Percentiles rank a stretch among this genome's conserved stretches.
Evolutionary conservation across 2,329 filamentous ascomycete species (phyloP).

Genomic region (Akanthomyces muscarius): DNA sequence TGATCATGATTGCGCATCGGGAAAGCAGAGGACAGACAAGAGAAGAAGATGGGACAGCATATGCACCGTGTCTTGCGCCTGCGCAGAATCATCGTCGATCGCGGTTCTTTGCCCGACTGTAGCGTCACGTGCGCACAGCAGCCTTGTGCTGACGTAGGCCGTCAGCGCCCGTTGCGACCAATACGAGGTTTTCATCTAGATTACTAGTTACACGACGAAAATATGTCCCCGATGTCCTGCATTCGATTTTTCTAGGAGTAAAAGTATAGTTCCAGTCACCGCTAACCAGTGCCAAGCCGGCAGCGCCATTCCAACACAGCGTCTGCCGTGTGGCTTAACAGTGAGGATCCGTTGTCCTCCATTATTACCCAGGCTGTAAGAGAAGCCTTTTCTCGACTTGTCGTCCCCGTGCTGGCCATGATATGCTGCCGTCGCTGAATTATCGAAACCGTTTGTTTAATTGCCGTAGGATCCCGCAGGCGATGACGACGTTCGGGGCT

Average conservation of each 20-base stretch:
- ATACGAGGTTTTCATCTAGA: background rate
- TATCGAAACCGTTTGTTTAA: background rate
- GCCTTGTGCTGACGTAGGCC: slow-evolving; percentile 9
- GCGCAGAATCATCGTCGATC: background rate
- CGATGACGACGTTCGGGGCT: background rate
- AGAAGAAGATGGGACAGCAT: background rate
- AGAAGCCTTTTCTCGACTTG: no score
- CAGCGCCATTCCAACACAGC: no score
- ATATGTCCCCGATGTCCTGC: no score
- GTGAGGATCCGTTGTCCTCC: no score
- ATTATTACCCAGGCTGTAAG: no score
- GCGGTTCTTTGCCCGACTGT: background rate
- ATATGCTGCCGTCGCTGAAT: background rate
- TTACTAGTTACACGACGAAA: no score
- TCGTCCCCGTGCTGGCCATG: no score
- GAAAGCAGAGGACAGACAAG: background rate
- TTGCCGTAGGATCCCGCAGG: background rate
- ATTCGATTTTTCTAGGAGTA: no score
- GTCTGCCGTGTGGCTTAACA: no score
- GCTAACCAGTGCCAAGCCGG: no score
- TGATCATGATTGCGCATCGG: background rate
- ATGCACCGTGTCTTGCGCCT: background rate
- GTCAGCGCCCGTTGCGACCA: background rate
- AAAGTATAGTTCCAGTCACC: no score
- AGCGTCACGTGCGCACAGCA: background rate